phyloP scores from a whole-genome alignment of 805 yeast species.

The Saccharomycopsis olivae region DNA sequence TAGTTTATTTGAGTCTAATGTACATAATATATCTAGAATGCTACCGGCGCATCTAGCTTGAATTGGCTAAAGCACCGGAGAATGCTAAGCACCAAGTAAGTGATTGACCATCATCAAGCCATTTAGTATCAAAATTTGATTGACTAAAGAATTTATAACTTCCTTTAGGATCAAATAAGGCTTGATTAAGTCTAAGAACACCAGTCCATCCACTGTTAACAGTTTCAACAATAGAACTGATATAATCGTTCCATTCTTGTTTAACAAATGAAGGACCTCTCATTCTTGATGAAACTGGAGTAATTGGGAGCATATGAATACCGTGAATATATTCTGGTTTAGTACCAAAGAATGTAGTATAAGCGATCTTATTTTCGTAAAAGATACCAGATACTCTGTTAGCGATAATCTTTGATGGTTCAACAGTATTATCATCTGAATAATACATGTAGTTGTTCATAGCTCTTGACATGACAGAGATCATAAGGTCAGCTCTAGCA shows the following conservation, averaged over 20 bases:
- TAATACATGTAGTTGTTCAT: slow-evolving; percentile 47
- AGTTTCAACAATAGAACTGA: slow-evolving; percentile 30
- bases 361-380: slow-evolving; percentile 63
- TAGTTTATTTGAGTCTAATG: too few relatives aligned
- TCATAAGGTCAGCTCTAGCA: slow-evolving; percentile 45
- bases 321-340: slow-evolving; percentile 60
- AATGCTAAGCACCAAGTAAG: slow-evolving; percentile 82
- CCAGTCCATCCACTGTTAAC: slow-evolving; percentile 61
- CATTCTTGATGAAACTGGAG: slow-evolving; percentile 48
- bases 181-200: slow-evolving; percentile 52
- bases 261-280: slow-evolving; percentile 40
- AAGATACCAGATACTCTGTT: slow-evolving; percentile 62
- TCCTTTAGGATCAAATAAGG: slow-evolving; percentile 55
- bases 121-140: slow-evolving; percentile 36
- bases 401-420: slow-evolving; percentile 39
- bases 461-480: slow-evolving; percentile 43
- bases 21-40: too few relatives aligned
- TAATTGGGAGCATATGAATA: slow-evolving; percentile 67
- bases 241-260: slow-evolving; percentile 49
- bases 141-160: slow-evolving; percentile 55
- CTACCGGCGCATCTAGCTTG: not conserved
- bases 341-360: slow-evolving; percentile 62
- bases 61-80: slow-evolving; percentile 34
- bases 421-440: slow-evolving; percentile 34
- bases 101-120: slow-evolving; percentile 78